Evolutionary conservation across 306 rosid species (phyloP).

Genomic region (Fagus sylvatica): DNA sequence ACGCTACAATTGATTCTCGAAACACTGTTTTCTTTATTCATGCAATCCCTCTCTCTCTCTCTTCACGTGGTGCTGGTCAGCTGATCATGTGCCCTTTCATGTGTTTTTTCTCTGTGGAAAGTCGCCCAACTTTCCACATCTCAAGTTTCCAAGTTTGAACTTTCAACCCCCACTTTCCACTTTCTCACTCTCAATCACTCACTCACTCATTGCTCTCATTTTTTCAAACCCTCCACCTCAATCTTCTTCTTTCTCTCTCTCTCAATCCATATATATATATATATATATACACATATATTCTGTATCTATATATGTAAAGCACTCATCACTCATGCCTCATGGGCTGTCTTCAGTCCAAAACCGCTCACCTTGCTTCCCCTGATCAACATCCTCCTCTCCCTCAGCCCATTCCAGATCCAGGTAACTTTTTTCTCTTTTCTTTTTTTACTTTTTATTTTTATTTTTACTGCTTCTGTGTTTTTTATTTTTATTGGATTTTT

Average conservation of each 20-base stretch:
- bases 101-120: conserved; percentile 5
- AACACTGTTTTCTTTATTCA: too few species aligned
- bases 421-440: conserved; percentile 7
- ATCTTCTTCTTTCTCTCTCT: neutral
- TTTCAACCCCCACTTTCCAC: neutral
- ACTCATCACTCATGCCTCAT: conserved; percentile 31
- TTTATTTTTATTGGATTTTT: neutral
- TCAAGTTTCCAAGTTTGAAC: too few species aligned
- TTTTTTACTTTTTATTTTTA: neutral
- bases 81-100: conserved; percentile 6
- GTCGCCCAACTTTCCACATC: conserved; percentile 6
- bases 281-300: neutral
- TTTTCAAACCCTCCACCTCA: neutral
- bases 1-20: too few species aligned
- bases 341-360: conserved; percentile 59
- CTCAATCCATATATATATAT: too few species aligned
- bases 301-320: conserved; percentile 24
- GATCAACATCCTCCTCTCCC: conserved; percentile 35
- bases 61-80: conserved; percentile 24
- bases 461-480: neutral
- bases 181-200: conserved; percentile 8
- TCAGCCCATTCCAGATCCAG: conserved; percentile 36
- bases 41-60: neutral
- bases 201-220: neutral
- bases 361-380: conserved; percentile 34